phyloP scores from a whole-genome alignment of 345 rosid species.

The Gossypium mustelinum region DNA sequence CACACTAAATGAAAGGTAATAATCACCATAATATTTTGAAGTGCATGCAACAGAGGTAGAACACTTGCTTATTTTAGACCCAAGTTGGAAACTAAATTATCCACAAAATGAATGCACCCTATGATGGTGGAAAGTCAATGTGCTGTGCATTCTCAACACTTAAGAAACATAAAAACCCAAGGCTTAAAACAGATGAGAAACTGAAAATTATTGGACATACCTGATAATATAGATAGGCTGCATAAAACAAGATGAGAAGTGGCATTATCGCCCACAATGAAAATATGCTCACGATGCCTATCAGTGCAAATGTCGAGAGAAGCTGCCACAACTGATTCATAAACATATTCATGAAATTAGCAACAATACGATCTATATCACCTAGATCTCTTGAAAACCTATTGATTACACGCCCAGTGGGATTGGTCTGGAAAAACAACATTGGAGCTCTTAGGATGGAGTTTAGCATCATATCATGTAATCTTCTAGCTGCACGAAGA shows the following conservation, averaged over 20 bases:
- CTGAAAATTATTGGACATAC: conserved; percentile 27
- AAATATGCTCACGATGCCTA: conserved; percentile 78
- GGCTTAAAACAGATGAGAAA: background rate
- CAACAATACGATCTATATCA: conserved; percentile 82
- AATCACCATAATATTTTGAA: background rate
- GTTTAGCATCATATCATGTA: conserved; percentile 76
- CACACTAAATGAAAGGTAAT: background rate
- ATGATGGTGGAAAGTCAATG: background rate
- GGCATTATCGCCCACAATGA: conserved; percentile 97
- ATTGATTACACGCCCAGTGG: conserved; percentile 83
- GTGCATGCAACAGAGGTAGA: background rate
- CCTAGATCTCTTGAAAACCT: conserved; percentile 93
- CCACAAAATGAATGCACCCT: background rate
- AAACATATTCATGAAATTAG: conserved; percentile 61
- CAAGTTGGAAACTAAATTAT: background rate
- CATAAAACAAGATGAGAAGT: conserved; percentile 75
- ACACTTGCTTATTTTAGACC: background rate
- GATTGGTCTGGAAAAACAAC: conserved; percentile 93
- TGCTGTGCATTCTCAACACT: background rate
- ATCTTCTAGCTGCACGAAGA: conserved; percentile 71
- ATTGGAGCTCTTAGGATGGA: conserved; percentile 86
- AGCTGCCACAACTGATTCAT: conserved; percentile 78
- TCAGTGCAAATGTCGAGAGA: conserved; percentile 81
- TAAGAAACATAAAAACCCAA: background rate
- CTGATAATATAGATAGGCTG: conserved; percentile 92